phyloP scores from a whole-genome alignment of 2,329 filamentous ascomycete species.

The Diaporthe batatas region DNA sequence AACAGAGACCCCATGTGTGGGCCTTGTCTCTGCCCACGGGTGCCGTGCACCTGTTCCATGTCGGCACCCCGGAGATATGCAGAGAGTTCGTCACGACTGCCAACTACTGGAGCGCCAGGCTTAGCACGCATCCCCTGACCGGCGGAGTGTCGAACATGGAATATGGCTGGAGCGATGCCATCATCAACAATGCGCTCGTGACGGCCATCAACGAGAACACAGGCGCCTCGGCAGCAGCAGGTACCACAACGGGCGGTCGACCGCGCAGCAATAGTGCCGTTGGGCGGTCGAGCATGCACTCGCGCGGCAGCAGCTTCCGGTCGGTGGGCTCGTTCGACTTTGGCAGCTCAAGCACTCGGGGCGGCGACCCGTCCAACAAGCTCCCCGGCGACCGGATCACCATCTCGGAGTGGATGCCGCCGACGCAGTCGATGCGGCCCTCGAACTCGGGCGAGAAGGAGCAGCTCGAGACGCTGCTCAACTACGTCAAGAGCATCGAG shows the following conservation, averaged over 20 bases:
- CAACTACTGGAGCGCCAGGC: conserved; percentile 96
- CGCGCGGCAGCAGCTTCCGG: conserved; percentile 63
- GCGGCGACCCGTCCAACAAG: conserved; percentile 57
- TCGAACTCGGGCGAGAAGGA: conserved; percentile 83
- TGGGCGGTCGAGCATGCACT: conserved; percentile 60
- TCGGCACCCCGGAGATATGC: conserved; percentile 93
- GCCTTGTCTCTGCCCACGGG: conserved; percentile 91
- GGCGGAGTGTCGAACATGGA: conserved; percentile 97
- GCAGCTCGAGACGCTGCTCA: conserved; percentile 79
- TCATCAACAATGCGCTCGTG: conserved; percentile 75
- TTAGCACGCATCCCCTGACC: conserved; percentile 92
- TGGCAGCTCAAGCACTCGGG: conserved; percentile 61
- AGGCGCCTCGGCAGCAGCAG: conserved; percentile 48
- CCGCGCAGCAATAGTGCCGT: conserved; percentile 65
- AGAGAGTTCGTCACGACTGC: conserved; percentile 94
- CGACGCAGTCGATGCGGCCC: conserved; percentile 89
- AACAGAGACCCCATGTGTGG: conserved; percentile 91
- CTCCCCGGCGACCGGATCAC: conserved; percentile 87
- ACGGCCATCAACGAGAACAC: conserved; percentile 64
- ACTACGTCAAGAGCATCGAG: conserved; percentile 89
- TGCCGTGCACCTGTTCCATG: conserved; percentile 97
- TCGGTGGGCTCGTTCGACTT: conserved; percentile 73
- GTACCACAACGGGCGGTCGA: conserved; percentile 48
- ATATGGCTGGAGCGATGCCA: conserved; percentile 92
- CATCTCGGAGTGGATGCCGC: conserved; percentile 90